phyloP scores from a whole-genome alignment of 257 asterid genomes.

The Ballota nigra region DNA sequence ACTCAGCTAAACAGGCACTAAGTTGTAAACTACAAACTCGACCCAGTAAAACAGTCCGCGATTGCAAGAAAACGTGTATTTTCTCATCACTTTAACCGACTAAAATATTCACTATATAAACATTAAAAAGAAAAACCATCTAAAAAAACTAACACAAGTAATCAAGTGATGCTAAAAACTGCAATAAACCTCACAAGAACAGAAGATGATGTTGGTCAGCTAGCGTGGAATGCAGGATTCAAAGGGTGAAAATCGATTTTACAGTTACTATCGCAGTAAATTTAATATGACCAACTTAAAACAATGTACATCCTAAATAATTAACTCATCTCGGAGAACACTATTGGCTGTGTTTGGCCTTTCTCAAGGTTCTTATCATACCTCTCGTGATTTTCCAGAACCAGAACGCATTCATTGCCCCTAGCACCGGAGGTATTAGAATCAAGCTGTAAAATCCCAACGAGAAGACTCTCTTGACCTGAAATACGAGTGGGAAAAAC shows the following conservation, averaged over 20 bases:
- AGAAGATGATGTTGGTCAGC: background rate
- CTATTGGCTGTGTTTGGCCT: slow-evolving; percentile 53
- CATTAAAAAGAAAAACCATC: background rate
- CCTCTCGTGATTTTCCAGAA: slow-evolving; percentile 84
- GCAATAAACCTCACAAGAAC: slow-evolving; percentile 22
- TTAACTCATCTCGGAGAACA: background rate
- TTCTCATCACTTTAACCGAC: background rate
- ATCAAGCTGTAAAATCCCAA: slow-evolving; percentile 77
- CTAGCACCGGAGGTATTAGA: slow-evolving; percentile 51
- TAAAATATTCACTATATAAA: background rate
- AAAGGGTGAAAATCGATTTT: background rate
- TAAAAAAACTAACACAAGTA: background rate
- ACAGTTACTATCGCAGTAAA: slow-evolving; percentile 18
- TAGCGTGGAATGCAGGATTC: background rate
- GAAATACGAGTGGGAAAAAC: slow-evolving; percentile 20
- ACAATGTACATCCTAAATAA: slow-evolving; percentile 20
- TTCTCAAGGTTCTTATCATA: slow-evolving; percentile 67
- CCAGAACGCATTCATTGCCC: slow-evolving; percentile 73
- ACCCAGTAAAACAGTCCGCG: background rate
- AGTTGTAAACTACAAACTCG: background rate
- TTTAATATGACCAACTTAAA: background rate
- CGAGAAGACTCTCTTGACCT: slow-evolving; percentile 62
- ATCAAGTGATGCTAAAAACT: background rate
- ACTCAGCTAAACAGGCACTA: too few species aligned
- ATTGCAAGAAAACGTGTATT: background rate